A percentile compares a stretch with the other conserved stretches of the same genome.
These are phyloP conservation scores for Colletotrichum aenigma DNA, from an alignment of 2,329 filamentous ascomycete species.

Conservation along the genomic window DNA sequence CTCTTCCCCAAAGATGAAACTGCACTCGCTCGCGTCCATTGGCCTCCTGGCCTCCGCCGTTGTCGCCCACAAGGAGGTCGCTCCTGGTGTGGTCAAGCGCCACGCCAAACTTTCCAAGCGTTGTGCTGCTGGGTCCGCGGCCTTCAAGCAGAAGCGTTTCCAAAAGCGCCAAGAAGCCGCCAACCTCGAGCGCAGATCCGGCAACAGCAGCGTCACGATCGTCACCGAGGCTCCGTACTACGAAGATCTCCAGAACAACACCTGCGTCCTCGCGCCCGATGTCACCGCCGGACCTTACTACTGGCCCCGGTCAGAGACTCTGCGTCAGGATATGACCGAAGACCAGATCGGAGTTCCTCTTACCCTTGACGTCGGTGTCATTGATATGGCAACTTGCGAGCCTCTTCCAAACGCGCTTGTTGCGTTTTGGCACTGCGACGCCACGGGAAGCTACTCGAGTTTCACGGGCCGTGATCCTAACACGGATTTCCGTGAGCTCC, in stretches of 20 bases:
- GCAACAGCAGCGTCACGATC: not conserved
- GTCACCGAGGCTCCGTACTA: not conserved
- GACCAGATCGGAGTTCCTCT: not conserved
- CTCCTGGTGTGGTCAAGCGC: not conserved
- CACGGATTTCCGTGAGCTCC: not conserved
- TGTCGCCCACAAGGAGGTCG: not conserved
- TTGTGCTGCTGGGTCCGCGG: not conserved
- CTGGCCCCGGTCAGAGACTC: constrained; percentile 11
- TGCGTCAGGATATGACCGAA: not conserved
- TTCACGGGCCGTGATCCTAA: not conserved
- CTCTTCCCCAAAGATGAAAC: not conserved
- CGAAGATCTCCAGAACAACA: constrained; percentile 28
- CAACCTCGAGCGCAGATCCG: not conserved
- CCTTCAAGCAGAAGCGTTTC: not conserved
- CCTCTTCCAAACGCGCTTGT: not conserved
- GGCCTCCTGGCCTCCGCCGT: not conserved
- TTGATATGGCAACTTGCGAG: constrained; percentile 6
- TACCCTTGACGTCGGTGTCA: not conserved
- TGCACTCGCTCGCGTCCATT: not conserved
- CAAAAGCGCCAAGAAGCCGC: not conserved
- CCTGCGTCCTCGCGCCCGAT: constrained; percentile 49
- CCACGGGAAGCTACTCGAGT: not conserved
- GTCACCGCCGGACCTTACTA: constrained; percentile 53
- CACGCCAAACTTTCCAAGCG: not conserved
- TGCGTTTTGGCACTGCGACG: not conserved